Base-by-base conservation (phyloP, 75 land plant genomes). In the Picea glauca region DNA sequence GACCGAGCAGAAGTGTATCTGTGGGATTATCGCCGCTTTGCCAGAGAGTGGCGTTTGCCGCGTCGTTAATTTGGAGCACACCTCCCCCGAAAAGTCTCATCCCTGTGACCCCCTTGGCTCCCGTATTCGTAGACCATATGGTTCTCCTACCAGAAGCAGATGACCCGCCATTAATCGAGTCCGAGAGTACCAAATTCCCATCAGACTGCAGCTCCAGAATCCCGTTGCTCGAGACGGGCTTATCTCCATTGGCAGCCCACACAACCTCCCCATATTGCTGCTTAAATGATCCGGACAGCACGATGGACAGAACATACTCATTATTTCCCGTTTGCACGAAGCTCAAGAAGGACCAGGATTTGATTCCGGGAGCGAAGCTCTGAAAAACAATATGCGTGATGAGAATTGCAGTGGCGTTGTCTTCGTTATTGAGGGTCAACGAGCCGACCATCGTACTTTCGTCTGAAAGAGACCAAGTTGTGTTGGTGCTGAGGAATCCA, bases 51-150 rank as follows among this genome's bases (percentile, higher is more conserved):
- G 0, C 20, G 18, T 66, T 63, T 0, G 7, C 11, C 6, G 23
- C 3, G 5, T 21, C 79, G 0, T 43, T 13, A 1, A 78, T 13
- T 50, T 78, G 4, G 32, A 65, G 20, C 6, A 68, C 50, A 17
- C 72, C 50, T 0, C 72, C 50, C 0, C 72, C 50, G 1, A 38
- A 7, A 0, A 68, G 3, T 18, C 5, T 35, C 0, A 68, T 15
- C 13, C 20, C 46, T 15, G 3, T 13, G 2, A 82, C 80, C 2
- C 77, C 86, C 75, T 11, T 72, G 0, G 84, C 80, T 0, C 68
- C 65, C n/a, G 86, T 84, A 7, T 62, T 3, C 12, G 84, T 77
- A 23, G 79, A 60, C 86, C 86, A 84, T 4, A 80, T 33, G 15
- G 9, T 13, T 68, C 20, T 40, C 17, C 72, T 40, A 50, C 11